Base-by-base conservation (phyloP, 2,329 filamentous ascomycete genomes). In the Aspergillus nomiae region DNA sequence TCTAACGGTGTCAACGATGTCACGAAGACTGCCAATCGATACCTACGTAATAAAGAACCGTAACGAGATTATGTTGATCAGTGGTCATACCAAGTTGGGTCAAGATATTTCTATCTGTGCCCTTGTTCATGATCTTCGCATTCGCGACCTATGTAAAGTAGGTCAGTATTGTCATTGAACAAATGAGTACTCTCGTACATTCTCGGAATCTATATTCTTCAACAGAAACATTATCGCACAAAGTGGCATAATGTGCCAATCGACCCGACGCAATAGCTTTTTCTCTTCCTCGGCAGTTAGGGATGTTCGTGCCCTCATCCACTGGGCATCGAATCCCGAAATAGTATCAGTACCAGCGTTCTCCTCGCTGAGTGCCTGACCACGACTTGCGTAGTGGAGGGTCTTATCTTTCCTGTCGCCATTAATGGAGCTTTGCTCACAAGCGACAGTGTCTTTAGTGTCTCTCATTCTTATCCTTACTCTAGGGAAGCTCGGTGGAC, bases 261-360 rank as follows among this genome's bases (percentile, higher is more conserved):
- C 80, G 26, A 82, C 77, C 12, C 76, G 73, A 16, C 79, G 73
- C 51, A 83, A 70, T 12, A 83, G 67, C 61, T 74, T 81, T 65
- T 78, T 82, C 63, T 83, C 81, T 62, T 83, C 81, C 5, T 76
- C 78, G 0, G 74, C 73, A 4, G 73, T 80, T 12, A 81, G 64
- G 9, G 74, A 58, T 16, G 71, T 70, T 51, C 75, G 69, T 3
- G 67, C 75, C 34, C 67, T 63, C 74, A 77, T 77, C n/a, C 67
- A 64, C 7, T 71, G 69, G 0, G 73, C 67, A 56, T 76, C 70
- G 51, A 74, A 76, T 11, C 75, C 75, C 14, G 65, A 46, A 4
- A 69, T 73, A 45, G 54, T 66, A 54, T 67, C 66, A 46, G 63
- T 61, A 10, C 28, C 63, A 5, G 58, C 64, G 4, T 59, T 65